Percentiles rank a stretch among this genome's conserved stretches.
phyloP scores from a whole-genome alignment of 495 filamentous ascomycete genomes.

The Aspergillus haitiensis region DNA sequence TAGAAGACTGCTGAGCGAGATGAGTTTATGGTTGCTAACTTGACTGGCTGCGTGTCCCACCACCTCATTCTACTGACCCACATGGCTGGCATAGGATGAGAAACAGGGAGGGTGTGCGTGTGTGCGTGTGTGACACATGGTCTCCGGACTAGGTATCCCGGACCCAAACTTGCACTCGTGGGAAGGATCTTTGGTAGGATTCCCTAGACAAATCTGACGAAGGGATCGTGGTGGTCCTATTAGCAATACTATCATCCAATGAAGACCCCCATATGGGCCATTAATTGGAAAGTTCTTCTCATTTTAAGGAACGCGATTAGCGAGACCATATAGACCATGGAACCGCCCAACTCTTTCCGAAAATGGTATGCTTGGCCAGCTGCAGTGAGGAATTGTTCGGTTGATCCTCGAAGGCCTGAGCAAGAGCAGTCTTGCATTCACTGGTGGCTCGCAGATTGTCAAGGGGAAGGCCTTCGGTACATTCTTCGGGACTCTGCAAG shows the following conservation, averaged over 20 bases:
- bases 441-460: not conserved
- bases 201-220: not conserved
- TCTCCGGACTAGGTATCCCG: conserved; percentile 7
- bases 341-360: not conserved
- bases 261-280: not conserved
- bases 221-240: not conserved
- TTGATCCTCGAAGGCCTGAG: not conserved
- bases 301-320: conserved; percentile 2
- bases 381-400: not conserved
- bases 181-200: not conserved
- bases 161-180: not conserved
- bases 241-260: not conserved
- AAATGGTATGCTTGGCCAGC: not conserved
- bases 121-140: not conserved
- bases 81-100: conserved; percentile 5
- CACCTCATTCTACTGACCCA: conserved; percentile 15
- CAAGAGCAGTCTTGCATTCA: not conserved
- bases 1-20: conserved; percentile 6
- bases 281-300: not conserved
- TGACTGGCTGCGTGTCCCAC: conserved; percentile 8
- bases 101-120: not conserved
- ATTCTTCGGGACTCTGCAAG: not conserved
- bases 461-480: not conserved
- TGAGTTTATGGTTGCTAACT: conserved; percentile 6
- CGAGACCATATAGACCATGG: not conserved